A percentile compares a stretch with the other conserved stretches of the same genome.
These are phyloP conservation scores for Silene coronaria DNA, from an alignment of 179 eudicot genomes.

Conservation along the genomic window DNA sequence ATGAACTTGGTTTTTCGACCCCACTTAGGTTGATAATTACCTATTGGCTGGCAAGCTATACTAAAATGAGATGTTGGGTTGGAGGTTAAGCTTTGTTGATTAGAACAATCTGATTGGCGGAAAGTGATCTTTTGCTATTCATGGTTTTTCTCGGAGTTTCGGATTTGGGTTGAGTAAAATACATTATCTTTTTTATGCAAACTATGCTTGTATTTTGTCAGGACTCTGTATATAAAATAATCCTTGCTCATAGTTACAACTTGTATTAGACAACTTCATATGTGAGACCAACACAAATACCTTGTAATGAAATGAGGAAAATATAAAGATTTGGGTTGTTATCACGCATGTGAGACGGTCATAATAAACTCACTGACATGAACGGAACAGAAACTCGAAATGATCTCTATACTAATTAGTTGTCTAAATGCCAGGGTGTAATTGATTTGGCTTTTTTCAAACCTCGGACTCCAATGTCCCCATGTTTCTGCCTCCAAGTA, in stretches of 20 bases:
- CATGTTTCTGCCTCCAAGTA: slow-evolving; percentile 87
- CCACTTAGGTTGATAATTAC: not conserved
- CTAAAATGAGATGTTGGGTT: not conserved
- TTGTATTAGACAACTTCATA: no score
- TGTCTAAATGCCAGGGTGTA: slow-evolving; percentile 48
- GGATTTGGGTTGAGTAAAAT: not conserved
- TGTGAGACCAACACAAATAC: no score
- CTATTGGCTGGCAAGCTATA: not conserved
- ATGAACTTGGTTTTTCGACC: not conserved
- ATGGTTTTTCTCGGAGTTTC: not conserved
- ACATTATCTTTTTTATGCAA: no score
- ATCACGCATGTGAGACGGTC: not conserved
- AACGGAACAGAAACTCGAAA: not conserved
- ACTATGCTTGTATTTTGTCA: no score
- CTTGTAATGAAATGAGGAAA: no score
- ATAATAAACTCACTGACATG: no score
- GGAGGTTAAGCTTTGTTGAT: not conserved
- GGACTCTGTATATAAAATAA: no score
- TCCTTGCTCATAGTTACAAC: no score
- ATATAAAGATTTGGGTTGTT: not conserved
- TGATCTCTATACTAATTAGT: not conserved
- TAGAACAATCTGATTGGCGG: not conserved
- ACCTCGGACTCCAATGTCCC: slow-evolving; percentile 54
- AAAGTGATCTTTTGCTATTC: no score
- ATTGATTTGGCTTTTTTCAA: slow-evolving; percentile 68